Evolutionary conservation across 2,329 filamentous ascomycete genomes (phyloP), one percentile per base, ranked within the genome.

Genomic region (Aspergillus fumigatus): DNA sequence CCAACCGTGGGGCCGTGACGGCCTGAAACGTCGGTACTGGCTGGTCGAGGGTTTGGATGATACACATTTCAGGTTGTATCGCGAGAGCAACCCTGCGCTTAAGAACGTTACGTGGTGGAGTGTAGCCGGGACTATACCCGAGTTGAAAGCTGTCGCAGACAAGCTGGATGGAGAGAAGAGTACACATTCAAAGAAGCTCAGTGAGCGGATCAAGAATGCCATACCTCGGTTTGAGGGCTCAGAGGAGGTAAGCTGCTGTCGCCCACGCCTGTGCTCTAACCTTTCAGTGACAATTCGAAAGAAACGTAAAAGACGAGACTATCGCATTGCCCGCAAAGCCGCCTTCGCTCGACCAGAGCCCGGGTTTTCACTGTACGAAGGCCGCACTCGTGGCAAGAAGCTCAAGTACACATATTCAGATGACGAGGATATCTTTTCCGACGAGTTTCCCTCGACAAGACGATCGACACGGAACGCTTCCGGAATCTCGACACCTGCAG

Each of bases 391-490:
- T 57, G 94, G 94, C 55, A 97, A 99, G 79, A 89, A 93, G 59
- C 89, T 96, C 77, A 95, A 92, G 74, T 99, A 99, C 70, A 99
- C 91, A 0, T 99, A 90, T 70, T 95, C 92, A 0, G 92, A 97
- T 52, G 90, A 95, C 25, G 90, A 95, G 63, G 88, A 88, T 38
- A 85, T 87, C 17, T 84, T 85, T 49, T 80, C 77, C 52, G 83
- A 72, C 71, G 92, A 79, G 58, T 76, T 77, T 19, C 84, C 87
- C 6, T 90, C 90, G 11, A 82, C 85, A 19, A 86, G 83, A 48
- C 78, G 81, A 49, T 86, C 84, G 4, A 77, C 77, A 9, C 78
- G 93, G 26, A 89, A 91, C 62, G 64, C 66, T 2, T 91, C 89
- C 1, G 84, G 87, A 41, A 82, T 86, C 9, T 86, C 85, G 60